Evolutionary conservation across 495 filamentous ascomycete species (phyloP), one percentile per base, ranked within the genome.

Genomic region (Tuber magnatum): DNA sequence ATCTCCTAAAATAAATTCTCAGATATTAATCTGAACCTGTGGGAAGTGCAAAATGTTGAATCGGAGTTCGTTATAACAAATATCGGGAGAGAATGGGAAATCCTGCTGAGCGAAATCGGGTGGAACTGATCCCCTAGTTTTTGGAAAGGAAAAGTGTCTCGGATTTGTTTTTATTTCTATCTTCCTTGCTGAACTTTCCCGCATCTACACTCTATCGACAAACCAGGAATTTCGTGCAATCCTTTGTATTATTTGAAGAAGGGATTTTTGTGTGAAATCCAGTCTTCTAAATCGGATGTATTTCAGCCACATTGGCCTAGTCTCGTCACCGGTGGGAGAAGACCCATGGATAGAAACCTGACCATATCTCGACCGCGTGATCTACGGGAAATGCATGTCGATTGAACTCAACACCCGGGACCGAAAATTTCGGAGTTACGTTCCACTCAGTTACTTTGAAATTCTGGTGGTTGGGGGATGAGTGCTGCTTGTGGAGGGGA

Each of bases 361-460:
- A n/a, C 48, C 28, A 32, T 28, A 61, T 28, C n/a, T 16, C 2
- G 32, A 32, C n/a, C n/a, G 1, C 8, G n/a, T 6, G 12, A 61
- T 32, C 56, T 61, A 61, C 56, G 24, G 56, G n/a, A 4, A 61
- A 32, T 16, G 56, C n/a, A 61, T 4, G 56, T 61, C 16, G 28
- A 61, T 32, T 4, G n/a, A 61, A 32, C 56, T 61, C n/a, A 32
- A 61, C n/a, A 61, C 14, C 56, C 28, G 56, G 32, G 32, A 61
- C 56, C n/a, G 56, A 61, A 61, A 61, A 61, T 61, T 61, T 61
- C 56, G 56, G 56, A 32, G 56, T 61, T 61, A 61, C 56, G n/a
- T 32, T 61, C n/a, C 56, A 32, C 56, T 61, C 56, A 61, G 32
- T 61, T 28, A 16, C 28, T 12, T 32, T 61, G 12, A 61, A 3